Evolutionary conservation across 768 basidiomycete genomes (phyloP), one percentile per base, ranked within the genome.

Genomic region (Clavaria fumosa): DNA sequence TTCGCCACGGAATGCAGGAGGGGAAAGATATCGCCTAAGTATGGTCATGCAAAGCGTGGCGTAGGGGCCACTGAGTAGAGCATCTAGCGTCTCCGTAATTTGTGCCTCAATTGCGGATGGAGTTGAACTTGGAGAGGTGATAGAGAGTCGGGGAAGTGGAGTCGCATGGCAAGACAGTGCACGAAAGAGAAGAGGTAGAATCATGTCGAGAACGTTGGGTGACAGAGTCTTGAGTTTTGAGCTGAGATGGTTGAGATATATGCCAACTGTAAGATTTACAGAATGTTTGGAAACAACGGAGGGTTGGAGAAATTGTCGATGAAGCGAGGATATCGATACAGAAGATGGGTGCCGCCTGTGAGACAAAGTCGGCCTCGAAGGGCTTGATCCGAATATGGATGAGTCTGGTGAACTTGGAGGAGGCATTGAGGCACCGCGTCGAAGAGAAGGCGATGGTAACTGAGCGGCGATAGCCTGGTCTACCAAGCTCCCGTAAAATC

Each of bases 131-230:
- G 61, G 49, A 24, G 66, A 52, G 42, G 52, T 60, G 28, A 82
- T 60, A 4, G 77, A 71, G 7, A 86, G 57, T 5, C 77, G 70
- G 27, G 82, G 78, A 11, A 86, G 66, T 1, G 79, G 72, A 2
- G 72, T 66, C 3, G 72, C 61, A 48, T 70, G 78, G 46, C 70
- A 74, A 1, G 76, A 71, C 17, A 80, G 63, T 15, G 68, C 69
- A 12, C 78, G 73, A 49, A 83, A 79, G n/a, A 86, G 68, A 23
- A 78, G 60, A 0, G 78, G 76, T n/a, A 84, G 60, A 37, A 84
- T 72, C 23, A 56, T 47, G 9, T 57, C 51, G 23, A 83, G 65
- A 47, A 68, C 64, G 7, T 54, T 54, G 5, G 75, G 66, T 4
- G 75, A 61, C 11, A 83, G 60, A 11, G 62, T 64, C 49, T 75